These are phyloP conservation scores for Penicillium flavigenum DNA, from an alignment of 495 filamentous ascomycete species.

Conservation along the genomic window DNA sequence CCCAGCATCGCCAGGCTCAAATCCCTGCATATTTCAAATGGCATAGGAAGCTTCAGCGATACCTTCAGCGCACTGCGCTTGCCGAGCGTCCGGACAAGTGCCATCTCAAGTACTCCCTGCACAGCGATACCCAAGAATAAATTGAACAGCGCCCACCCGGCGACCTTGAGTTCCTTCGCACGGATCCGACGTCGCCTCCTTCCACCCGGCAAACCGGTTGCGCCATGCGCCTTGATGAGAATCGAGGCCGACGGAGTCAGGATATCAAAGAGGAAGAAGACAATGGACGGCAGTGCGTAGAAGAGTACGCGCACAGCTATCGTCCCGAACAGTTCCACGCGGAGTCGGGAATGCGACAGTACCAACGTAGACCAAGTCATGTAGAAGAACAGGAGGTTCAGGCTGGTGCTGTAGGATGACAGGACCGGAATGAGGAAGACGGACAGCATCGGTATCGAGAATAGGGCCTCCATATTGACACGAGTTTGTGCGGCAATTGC, in stretches of 20 bases:
- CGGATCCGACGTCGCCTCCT: constrained; percentile 43
- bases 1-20: constrained; percentile 49
- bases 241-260: constrained; percentile 64
- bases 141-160: constrained; percentile 65
- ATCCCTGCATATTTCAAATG: constrained; percentile 58
- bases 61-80: constrained; percentile 58
- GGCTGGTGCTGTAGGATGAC: constrained; percentile 66
- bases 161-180: constrained; percentile 35
- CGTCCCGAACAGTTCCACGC: constrained; percentile 72
- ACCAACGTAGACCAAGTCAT: constrained; percentile 85
- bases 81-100: constrained; percentile 50
- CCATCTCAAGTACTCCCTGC: constrained; percentile 58
- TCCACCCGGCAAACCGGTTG: constrained; percentile 60
- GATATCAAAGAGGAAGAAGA: constrained; percentile 74
- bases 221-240: constrained; percentile 67
- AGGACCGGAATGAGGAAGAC: constrained; percentile 58
- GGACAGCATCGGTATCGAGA: constrained; percentile 70
- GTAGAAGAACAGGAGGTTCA: constrained; percentile 89
- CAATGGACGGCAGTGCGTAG: constrained; percentile 68
- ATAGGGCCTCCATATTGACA: constrained; percentile 56
- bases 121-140: constrained; percentile 54
- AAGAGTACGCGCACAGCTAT: constrained; percentile 66
- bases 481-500: background rate
- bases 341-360: constrained; percentile 69
- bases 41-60: constrained; percentile 57